Percentiles rank a stretch among this genome's conserved stretches.
These are phyloP conservation scores for Anthracocystis setariae DNA, from an alignment of 1,284 basidiomycete species.

Conservation along the genomic window DNA sequence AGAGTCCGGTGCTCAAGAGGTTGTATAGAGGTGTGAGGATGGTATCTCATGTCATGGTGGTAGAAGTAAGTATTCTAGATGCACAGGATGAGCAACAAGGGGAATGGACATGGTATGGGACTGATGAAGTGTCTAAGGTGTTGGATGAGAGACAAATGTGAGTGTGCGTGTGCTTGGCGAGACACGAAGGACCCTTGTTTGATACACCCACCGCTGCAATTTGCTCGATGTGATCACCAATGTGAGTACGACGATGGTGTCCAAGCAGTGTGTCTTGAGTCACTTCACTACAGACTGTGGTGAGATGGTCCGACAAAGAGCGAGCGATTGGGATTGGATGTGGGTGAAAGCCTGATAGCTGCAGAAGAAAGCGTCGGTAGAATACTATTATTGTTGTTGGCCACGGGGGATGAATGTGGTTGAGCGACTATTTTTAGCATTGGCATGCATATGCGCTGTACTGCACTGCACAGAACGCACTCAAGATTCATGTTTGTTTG, in stretches of 20 bases:
- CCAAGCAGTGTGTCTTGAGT: too few relatives aligned
- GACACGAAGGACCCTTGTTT: conserved; percentile 2
- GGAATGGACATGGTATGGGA: too few relatives aligned
- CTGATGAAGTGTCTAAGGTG: not conserved
- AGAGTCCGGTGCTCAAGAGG: conserved; percentile 1
- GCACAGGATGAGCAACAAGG: not conserved
- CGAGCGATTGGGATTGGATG: not conserved
- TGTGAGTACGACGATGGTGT: too few relatives aligned
- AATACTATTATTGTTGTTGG: too few relatives aligned
- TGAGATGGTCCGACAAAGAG: too few relatives aligned
- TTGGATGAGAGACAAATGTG: not conserved
- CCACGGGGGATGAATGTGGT: not conserved
- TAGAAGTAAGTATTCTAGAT: too few relatives aligned
- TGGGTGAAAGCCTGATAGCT: not conserved
- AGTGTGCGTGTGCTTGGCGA: conserved; percentile 5
- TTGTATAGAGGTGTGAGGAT: not conserved
- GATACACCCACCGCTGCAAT: too few relatives aligned
- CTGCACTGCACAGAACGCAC: too few relatives aligned
- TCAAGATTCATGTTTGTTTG: too few relatives aligned
- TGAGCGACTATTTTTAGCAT: conserved; percentile 20
- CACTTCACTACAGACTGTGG: too few relatives aligned
- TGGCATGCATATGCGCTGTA: conserved; percentile 7
- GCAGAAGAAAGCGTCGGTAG: conserved; percentile 24
- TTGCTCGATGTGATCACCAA: too few relatives aligned
- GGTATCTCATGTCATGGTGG: too few relatives aligned